These are phyloP conservation scores for Thielaviopsis ethacetica DNA, from an alignment of 2,329 filamentous ascomycete genomes.

Conservation along the genomic window DNA sequence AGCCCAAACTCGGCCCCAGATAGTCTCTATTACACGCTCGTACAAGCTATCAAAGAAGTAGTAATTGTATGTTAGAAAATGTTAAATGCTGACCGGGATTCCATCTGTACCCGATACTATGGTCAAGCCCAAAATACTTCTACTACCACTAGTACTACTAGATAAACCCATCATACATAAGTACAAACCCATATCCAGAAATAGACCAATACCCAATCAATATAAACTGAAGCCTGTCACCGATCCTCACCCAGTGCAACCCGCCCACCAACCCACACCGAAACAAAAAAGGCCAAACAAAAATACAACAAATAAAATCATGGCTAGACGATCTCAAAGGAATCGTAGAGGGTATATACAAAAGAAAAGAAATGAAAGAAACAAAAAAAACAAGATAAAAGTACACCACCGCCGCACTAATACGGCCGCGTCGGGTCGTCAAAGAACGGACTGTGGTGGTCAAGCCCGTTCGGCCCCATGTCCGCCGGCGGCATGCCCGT, in stretches of 20 bases:
- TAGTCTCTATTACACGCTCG: no score
- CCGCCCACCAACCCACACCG: background rate
- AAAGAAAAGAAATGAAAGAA: background rate
- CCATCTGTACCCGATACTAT: no score
- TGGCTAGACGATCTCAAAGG: no score
- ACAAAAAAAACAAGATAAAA: background rate
- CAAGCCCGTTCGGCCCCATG: background rate
- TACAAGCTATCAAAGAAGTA: no score
- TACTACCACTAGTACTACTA: background rate
- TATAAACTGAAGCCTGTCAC: background rate
- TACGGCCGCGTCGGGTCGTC: constrained; percentile 1
- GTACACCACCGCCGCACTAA: background rate
- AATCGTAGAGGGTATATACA: background rate
- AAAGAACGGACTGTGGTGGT: background rate
- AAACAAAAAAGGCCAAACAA: no score
- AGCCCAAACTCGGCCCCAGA: no score
- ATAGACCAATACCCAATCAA: background rate
- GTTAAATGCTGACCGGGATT: no score
- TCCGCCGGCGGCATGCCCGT: constrained; percentile 14
- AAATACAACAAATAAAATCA: no score
- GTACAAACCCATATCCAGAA: no score
- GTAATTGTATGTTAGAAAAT: no score
- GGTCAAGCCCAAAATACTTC: background rate
- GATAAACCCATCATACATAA: background rate
- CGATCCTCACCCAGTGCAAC: background rate